Percentiles rank a stretch among this genome's conserved stretches.
Conservation (phyloP, 78 protist species). For the Pirum gemmata region DNA sequence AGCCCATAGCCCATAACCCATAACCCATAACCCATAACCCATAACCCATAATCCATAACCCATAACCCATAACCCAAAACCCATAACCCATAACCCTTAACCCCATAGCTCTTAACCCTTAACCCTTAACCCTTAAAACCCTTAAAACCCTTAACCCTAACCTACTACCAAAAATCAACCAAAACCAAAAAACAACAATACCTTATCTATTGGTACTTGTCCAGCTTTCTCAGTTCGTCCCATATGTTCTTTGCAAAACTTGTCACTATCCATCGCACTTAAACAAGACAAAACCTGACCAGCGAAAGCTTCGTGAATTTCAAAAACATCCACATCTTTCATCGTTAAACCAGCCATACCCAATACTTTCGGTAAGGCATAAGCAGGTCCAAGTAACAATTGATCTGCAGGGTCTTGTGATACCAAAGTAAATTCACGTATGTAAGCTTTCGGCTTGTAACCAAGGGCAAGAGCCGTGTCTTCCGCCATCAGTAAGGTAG, state of each 20-base stretch:
- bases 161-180: too few relatives aligned
- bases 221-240: slow-evolving; percentile 11
- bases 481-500: slow-evolving; percentile 51
- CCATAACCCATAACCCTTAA: too few relatives aligned
- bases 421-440: slow-evolving; percentile 31
- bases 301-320: slow-evolving; percentile 82
- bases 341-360: slow-evolving; percentile 34
- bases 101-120: too few relatives aligned
- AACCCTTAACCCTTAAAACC: too few relatives aligned
- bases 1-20: too few relatives aligned
- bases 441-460: slow-evolving; percentile 38
- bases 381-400: slow-evolving; percentile 65
- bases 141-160: too few relatives aligned
- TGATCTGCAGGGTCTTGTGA: slow-evolving; percentile 60
- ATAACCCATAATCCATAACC: too few relatives aligned
- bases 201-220: too few relatives aligned
- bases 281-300: slow-evolving; percentile 62
- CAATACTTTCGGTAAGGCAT: slow-evolving; percentile 51
- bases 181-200: too few relatives aligned
- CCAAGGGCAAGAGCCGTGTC: slow-evolving; percentile 44
- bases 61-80: too few relatives aligned
- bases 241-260: slow-evolving; percentile 37
- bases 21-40: too few relatives aligned
- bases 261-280: slow-evolving; percentile 53
- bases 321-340: slow-evolving; percentile 61